Evolutionary conservation across 2,329 filamentous ascomycete species (phyloP).

Genomic region (Cercospora sesami): DNA sequence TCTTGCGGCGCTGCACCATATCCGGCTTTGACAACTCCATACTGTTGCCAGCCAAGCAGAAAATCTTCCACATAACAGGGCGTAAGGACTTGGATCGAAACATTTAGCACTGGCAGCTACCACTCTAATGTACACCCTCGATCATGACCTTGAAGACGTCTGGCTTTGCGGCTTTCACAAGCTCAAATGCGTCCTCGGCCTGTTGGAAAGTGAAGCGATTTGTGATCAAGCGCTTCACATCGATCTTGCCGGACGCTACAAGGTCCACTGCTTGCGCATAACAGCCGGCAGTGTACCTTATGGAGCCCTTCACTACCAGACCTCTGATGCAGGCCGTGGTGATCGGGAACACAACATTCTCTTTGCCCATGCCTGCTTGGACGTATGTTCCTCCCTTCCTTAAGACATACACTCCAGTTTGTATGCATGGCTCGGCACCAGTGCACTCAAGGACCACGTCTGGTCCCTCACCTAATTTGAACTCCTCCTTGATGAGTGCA

Average conservation of each 20-base stretch:
- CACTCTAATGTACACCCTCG: slow-evolving; percentile 40
- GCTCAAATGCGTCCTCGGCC: slow-evolving; percentile 51
- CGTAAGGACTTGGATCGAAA: not conserved
- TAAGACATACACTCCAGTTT: slow-evolving; percentile 48
- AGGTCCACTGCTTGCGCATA: slow-evolving; percentile 54
- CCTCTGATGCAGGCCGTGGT: slow-evolving; percentile 52
- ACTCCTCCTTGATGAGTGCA: slow-evolving; percentile 43
- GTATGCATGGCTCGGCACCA: slow-evolving; percentile 52
- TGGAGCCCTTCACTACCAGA: slow-evolving; percentile 53
- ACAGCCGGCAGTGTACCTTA: slow-evolving; percentile 54
- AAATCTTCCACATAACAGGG: not conserved
- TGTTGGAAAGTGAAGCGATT: slow-evolving; percentile 49
- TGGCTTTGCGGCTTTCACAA: slow-evolving; percentile 43
- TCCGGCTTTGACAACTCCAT: not conserved
- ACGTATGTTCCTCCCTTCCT: slow-evolving; percentile 52
- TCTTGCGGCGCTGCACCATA: not conserved
- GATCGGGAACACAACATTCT: slow-evolving; percentile 55
- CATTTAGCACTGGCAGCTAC: not conserved
- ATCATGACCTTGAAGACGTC: slow-evolving; percentile 50
- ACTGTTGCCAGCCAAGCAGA: not conserved
- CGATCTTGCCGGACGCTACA: slow-evolving; percentile 52
- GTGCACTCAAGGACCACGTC: slow-evolving; percentile 55
- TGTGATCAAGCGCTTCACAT: slow-evolving; percentile 45
- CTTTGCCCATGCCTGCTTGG: slow-evolving; percentile 54
- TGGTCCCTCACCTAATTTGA: slow-evolving; percentile 47